Conservation (phyloP, 257 asterid genomes). For the Striga asiatica region DNA sequence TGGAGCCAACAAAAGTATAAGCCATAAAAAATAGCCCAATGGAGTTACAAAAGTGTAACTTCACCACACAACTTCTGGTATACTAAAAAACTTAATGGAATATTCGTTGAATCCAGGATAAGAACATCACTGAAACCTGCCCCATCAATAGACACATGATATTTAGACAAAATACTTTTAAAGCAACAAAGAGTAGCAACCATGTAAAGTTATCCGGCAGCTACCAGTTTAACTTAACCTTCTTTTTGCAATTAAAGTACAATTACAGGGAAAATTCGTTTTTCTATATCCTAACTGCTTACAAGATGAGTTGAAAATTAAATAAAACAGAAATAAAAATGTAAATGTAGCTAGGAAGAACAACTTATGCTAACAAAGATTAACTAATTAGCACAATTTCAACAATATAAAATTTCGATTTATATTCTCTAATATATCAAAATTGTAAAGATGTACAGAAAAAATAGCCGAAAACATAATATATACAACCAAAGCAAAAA, state of each 20-base stretch:
- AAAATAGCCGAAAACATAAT: too few relatives aligned
- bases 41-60: not conserved
- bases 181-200: conserved; percentile 9
- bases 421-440: too few relatives aligned
- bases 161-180: not conserved
- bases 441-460: too few relatives aligned
- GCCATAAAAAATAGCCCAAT: not conserved
- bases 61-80: not conserved
- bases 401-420: too few relatives aligned
- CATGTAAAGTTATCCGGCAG: not conserved
- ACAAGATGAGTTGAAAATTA: not conserved
- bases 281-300: conserved; percentile 1
- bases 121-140: not conserved
- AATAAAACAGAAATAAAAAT: not conserved
- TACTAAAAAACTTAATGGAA: not conserved
- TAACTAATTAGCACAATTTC: too few relatives aligned
- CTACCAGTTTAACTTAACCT: not conserved
- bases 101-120: not conserved
- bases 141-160: not conserved
- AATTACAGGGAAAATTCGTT: not conserved
- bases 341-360: not conserved
- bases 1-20: not conserved
- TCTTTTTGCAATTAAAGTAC: conserved; percentile 1
- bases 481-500: too few relatives aligned
- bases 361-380: conserved; percentile 29